Percentiles rank a stretch among this genome's conserved stretches.
Evolutionary conservation across 176 grass and related monocot genomes (phyloP).

Genomic region (Secale cereale): DNA sequence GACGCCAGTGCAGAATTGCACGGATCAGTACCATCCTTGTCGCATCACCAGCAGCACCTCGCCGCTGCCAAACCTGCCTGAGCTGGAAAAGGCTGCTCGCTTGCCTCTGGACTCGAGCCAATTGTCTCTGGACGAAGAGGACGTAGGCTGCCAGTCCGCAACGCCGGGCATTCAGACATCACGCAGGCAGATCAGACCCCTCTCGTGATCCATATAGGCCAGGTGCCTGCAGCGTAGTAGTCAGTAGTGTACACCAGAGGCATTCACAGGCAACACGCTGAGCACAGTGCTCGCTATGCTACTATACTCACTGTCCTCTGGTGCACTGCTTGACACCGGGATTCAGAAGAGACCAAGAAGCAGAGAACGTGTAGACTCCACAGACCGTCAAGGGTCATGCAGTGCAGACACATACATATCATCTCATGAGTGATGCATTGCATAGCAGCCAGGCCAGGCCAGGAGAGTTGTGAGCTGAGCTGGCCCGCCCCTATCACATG

Average conservation of each 20-base stretch:
- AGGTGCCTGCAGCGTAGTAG: background rate
- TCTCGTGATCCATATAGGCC: conserved; percentile 20
- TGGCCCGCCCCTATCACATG: conserved; percentile 15
- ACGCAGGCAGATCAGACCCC: background rate
- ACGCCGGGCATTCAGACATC: background rate
- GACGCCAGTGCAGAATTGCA: background rate
- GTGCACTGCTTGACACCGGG: background rate
- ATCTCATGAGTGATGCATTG: background rate
- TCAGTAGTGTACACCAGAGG: background rate
- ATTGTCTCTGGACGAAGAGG: background rate
- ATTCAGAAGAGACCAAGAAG: background rate
- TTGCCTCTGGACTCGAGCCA: background rate
- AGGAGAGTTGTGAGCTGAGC: conserved; percentile 20
- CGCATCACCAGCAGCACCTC: conserved; percentile 10
- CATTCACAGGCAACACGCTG: background rate
- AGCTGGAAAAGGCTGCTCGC: background rate
- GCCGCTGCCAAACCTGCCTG: background rate
- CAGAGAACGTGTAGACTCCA: background rate
- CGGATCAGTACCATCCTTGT: conserved; percentile 1
- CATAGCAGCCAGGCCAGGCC: background rate
- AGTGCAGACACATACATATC: background rate
- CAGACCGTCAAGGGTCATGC: background rate
- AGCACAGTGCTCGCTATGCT: background rate
- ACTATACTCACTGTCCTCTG: background rate
- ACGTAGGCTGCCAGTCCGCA: background rate